Evolutionary conservation across 331 rosid genomes (phyloP).

Genomic region (Dryas integrifolia): DNA sequence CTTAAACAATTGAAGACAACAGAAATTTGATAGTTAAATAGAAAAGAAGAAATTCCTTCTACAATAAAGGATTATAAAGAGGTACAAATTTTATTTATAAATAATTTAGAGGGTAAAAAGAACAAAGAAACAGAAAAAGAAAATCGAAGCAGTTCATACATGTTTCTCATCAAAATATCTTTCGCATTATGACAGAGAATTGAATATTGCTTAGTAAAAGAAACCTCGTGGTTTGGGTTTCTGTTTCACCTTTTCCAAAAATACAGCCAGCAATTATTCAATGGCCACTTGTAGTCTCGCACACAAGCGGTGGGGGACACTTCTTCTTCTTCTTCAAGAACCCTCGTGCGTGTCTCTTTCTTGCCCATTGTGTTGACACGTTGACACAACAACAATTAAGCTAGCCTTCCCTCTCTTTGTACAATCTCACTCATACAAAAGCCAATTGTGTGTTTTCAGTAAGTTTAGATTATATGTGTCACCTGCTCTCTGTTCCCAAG

Average conservation of each 20-base stretch:
- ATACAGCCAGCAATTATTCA: too few species aligned
- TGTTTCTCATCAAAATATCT: too few species aligned
- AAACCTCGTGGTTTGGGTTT: not conserved
- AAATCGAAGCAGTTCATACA: not conserved
- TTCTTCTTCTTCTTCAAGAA: not conserved
- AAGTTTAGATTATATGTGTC: not conserved
- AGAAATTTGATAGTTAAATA: too few species aligned
- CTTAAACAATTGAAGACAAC: too few species aligned
- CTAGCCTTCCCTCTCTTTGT: not conserved
- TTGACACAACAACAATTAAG: not conserved
- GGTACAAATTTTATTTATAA: too few species aligned
- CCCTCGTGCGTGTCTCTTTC: slow-evolving; percentile 1
- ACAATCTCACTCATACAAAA: not conserved
- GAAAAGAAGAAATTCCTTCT: too few species aligned
- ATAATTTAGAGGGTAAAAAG: too few species aligned
- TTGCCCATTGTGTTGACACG: not conserved
- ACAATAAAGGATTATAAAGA: too few species aligned
- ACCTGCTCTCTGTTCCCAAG: not conserved
- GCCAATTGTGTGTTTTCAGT: not conserved
- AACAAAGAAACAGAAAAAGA: too few species aligned
- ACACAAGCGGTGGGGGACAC: not conserved
- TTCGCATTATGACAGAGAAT: too few species aligned
- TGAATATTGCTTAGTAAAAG: not conserved
- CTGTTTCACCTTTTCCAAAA: not conserved
- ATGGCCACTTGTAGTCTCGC: not conserved